These are phyloP conservation scores for Glycyrrhiza uralensis DNA, from an alignment of 306 rosid species.

Conservation along the genomic window DNA sequence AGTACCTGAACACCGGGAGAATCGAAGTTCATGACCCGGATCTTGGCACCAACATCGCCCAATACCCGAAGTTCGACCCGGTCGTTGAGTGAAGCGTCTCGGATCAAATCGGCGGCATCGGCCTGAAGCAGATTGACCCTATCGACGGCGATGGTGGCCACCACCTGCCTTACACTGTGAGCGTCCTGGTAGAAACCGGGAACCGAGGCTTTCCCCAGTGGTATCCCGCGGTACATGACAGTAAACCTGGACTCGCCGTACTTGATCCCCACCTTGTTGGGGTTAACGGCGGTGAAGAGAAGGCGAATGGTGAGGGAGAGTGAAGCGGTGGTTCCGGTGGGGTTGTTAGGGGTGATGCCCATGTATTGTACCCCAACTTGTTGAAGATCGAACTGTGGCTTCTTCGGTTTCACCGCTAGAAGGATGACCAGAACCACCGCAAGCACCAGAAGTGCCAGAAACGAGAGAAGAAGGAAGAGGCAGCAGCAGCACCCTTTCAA, in stretches of 20 bases:
- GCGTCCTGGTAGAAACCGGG: constrained; percentile 83
- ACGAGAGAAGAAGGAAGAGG: constrained; percentile 81
- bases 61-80: constrained; percentile 77
- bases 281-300: constrained; percentile 75
- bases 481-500: constrained; percentile 93
- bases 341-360: constrained; percentile 53
- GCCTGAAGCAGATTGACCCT: constrained; percentile 77
- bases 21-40: constrained; percentile 82
- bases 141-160: constrained; percentile 75
- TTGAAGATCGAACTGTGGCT: constrained; percentile 94
- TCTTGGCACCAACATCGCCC: constrained; percentile 96
- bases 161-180: constrained; percentile 63
- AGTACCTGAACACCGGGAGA: constrained; percentile 84
- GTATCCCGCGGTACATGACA: constrained; percentile 95
- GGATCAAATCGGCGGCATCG: constrained; percentile 74
- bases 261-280: constrained; percentile 92
- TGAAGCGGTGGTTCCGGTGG: constrained; percentile 44
- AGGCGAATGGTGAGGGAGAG: constrained; percentile 68
- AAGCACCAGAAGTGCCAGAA: constrained; percentile 69
- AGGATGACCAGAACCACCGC: constrained; percentile 69
- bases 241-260: constrained; percentile 89
- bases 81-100: constrained; percentile 83
- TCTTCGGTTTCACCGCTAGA: constrained; percentile 85
- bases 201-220: constrained; percentile 74
- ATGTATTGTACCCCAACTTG: constrained; percentile 83